phyloP scores from a whole-genome alignment of 225 moss, liverwort and hornwort genomes.

The Polytrichum commune region DNA sequence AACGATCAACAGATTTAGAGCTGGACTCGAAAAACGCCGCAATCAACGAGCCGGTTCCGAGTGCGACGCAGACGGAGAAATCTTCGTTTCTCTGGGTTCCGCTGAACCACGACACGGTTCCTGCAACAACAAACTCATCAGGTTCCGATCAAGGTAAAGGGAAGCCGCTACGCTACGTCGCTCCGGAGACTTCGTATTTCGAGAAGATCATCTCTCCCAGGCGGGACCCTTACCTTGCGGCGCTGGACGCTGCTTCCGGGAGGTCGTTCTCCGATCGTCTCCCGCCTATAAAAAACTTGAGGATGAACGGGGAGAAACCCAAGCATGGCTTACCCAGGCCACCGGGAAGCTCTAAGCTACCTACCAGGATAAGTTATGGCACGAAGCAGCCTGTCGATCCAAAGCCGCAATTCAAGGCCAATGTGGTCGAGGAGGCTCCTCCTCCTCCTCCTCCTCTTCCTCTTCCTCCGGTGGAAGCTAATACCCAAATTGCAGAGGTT shows the following conservation, averaged over 20 bases:
- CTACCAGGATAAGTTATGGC: neutral
- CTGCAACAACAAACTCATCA: neutral
- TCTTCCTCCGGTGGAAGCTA: neutral
- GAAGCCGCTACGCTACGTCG: neutral
- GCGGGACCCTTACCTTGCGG: conserved; percentile 9
- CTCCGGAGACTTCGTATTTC: conserved; percentile 5
- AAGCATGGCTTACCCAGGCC: conserved; percentile 10
- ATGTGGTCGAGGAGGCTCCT: neutral
- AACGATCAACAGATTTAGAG: neutral
- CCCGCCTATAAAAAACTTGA: neutral
- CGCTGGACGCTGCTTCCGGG: conserved; percentile 5
- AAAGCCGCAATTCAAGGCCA: neutral
- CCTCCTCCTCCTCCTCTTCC: neutral
- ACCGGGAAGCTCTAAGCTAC: neutral
- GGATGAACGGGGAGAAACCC: neutral
- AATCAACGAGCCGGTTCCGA: neutral
- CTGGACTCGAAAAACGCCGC: neutral
- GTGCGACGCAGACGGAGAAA: conserved; percentile 10
- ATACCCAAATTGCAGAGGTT: neutral
- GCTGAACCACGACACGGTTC: conserved; percentile 1
- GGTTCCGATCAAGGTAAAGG: neutral
- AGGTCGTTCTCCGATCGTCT: conserved; percentile 7
- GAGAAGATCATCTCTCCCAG: conserved; percentile 9
- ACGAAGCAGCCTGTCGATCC: neutral
- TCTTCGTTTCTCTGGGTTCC: conserved; percentile 14